Percentiles rank a stretch among this genome's conserved stretches.
Conservation (phyloP, 345 rosid species). For the Stellera chamaejasme region DNA sequence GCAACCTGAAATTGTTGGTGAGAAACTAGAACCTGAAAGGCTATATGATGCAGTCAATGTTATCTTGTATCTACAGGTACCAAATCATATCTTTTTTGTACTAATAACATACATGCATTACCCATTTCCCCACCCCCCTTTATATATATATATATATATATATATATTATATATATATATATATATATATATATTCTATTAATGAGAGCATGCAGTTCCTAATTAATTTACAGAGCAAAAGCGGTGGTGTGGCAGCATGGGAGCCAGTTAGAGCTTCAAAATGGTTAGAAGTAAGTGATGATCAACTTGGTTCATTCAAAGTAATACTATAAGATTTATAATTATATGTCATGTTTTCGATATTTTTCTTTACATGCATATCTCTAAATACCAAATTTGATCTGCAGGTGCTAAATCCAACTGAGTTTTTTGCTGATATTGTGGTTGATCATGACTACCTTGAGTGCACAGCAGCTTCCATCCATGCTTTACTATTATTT, state of each 20-base stretch:
- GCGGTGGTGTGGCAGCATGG: slow-evolving; percentile 43
- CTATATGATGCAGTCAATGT: slow-evolving; percentile 36
- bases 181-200: no score
- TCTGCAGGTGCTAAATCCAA: slow-evolving; percentile 19
- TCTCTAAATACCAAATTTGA: no score
- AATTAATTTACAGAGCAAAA: slow-evolving; percentile 20
- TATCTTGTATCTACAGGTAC: slow-evolving; percentile 32
- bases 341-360: no score
- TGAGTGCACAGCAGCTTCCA: slow-evolving; percentile 34
- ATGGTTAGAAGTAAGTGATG: background rate
- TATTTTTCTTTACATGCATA: no score
- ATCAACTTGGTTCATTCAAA: background rate
- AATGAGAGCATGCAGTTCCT: no score
- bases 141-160: no score
- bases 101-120: background rate
- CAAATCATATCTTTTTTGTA: background rate
- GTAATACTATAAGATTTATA: no score
- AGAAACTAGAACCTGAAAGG: slow-evolving; percentile 23
- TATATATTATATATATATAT: no score
- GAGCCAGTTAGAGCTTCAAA: slow-evolving; percentile 24
- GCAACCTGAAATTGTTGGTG: slow-evolving; percentile 27
- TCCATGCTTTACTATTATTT: slow-evolving; percentile 21
- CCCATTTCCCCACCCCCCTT: no score
- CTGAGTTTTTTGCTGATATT: slow-evolving; percentile 21
- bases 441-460: slow-evolving; percentile 27